These are phyloP conservation scores for Salix udensis DNA, from an alignment of 345 rosid genomes.

Conservation along the genomic window DNA sequence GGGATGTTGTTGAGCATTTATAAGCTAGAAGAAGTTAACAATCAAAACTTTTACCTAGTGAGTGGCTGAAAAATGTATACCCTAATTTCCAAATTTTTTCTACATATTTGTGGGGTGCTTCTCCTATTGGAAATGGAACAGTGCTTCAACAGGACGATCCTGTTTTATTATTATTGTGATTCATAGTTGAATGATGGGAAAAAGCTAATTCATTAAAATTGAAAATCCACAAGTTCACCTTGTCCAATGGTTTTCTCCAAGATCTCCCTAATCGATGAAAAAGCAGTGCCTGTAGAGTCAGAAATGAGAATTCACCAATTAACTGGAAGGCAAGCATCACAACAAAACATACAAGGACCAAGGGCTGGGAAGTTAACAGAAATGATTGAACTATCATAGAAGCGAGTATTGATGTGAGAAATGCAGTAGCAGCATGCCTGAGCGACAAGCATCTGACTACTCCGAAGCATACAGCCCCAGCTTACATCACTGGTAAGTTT, in stretches of 20 bases:
- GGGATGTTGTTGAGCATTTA: no score
- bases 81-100: no score
- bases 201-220: neutral
- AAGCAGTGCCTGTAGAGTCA: slow-evolving; percentile 61
- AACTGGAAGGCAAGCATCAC: neutral
- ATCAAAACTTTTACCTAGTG: no score
- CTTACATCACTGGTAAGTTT: slow-evolving; percentile 63
- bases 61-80: no score
- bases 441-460: slow-evolving; percentile 96
- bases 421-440: slow-evolving; percentile 40
- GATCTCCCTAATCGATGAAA: slow-evolving; percentile 81
- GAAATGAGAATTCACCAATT: slow-evolving; percentile 6
- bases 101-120: no score
- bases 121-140: no score
- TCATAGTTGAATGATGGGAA: neutral
- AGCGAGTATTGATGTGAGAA: no score
- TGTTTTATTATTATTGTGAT: neutral
- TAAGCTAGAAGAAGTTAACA: no score
- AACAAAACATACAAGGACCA: no score
- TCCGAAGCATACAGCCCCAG: slow-evolving; percentile 99
- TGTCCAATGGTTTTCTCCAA: slow-evolving; percentile 61
- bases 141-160: no score
- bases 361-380: no score
- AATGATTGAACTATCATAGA: no score
- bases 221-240: slow-evolving; percentile 36